These are phyloP conservation scores for Cladorrhinum sp. DNA, from an alignment of 2,329 filamentous ascomycete species.

Conservation along the genomic window DNA sequence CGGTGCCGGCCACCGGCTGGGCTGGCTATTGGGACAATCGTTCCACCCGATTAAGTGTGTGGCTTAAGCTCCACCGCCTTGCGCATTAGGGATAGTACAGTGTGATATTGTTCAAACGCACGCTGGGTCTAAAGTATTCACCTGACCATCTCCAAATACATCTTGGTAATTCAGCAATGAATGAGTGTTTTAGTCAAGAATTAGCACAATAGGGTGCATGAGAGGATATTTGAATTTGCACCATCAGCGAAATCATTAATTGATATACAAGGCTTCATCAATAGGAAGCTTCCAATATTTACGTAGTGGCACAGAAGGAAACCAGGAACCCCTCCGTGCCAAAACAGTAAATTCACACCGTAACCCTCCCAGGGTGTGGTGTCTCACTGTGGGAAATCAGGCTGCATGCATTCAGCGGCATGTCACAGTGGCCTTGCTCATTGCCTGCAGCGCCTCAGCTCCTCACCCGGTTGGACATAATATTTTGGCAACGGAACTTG, in stretches of 20 bases:
- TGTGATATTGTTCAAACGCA: not conserved
- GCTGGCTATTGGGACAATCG: slow-evolving; percentile 2
- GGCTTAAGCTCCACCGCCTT: not conserved
- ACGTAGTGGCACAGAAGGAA: no score
- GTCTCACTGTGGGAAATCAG: not conserved
- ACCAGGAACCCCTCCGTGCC: not conserved
- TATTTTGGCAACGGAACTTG: not conserved
- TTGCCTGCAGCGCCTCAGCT: not conserved
- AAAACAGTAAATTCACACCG: not conserved
- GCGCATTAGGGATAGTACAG: not conserved
- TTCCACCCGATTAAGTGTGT: not conserved
- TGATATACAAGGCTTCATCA: no score
- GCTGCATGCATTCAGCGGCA: not conserved
- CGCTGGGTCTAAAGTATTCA: not conserved
- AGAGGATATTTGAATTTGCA: no score
- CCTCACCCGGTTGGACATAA: not conserved
- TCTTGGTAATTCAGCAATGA: no score
- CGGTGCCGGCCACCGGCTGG: not conserved
- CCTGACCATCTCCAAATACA: not conserved
- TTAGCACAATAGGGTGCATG: no score
- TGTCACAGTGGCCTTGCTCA: not conserved
- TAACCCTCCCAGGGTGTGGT: not conserved
- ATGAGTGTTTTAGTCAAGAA: no score
- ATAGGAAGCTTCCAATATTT: no score
- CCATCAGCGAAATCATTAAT: no score